Evolutionary conservation across 306 rosid species (phyloP).

Genomic region (Canavalia ensiformis): DNA sequence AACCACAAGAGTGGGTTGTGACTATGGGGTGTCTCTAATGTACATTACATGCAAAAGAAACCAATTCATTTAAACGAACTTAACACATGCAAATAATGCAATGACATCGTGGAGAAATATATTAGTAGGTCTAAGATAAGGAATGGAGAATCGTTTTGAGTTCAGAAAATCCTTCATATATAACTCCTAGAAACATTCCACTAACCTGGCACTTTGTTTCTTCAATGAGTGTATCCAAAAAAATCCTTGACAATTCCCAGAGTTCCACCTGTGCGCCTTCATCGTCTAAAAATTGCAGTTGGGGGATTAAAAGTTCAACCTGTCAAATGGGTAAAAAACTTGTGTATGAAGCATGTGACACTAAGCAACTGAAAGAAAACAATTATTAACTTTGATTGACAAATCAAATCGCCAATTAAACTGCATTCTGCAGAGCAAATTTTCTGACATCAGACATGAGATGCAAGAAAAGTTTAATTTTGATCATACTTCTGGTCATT

Average conservation of each 20-base stretch:
- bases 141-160: slow-evolving; percentile 24
- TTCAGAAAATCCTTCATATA: slow-evolving; percentile 28
- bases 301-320: slow-evolving; percentile 98
- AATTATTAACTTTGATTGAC: slow-evolving; percentile 18
- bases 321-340: slow-evolving; percentile 46
- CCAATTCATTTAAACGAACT: slow-evolving; percentile 20
- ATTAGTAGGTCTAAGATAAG: slow-evolving; percentile 26
- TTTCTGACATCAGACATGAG: neutral
- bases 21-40: neutral
- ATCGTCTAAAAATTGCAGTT: slow-evolving; percentile 91
- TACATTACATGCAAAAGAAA: slow-evolving; percentile 29
- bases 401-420: slow-evolving; percentile 23
- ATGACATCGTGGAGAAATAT: slow-evolving; percentile 35
- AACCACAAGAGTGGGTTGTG: neutral
- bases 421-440: slow-evolving; percentile 18
- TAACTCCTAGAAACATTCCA: slow-evolving; percentile 40
- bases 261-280: slow-evolving; percentile 98
- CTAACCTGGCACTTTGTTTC: slow-evolving; percentile 78
- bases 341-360: slow-evolving; percentile 9
- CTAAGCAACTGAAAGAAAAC: slow-evolving; percentile 40
- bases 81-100: slow-evolving; percentile 28
- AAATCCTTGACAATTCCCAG: slow-evolving; percentile 86
- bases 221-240: slow-evolving; percentile 79
- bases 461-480: slow-evolving; percentile 5
- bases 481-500: neutral